A percentile compares a stretch with the other conserved stretches of the same genome.
Conservation (phyloP, 2,329 filamentous ascomycete genomes). For the Colletotrichum chlorophyti region DNA sequence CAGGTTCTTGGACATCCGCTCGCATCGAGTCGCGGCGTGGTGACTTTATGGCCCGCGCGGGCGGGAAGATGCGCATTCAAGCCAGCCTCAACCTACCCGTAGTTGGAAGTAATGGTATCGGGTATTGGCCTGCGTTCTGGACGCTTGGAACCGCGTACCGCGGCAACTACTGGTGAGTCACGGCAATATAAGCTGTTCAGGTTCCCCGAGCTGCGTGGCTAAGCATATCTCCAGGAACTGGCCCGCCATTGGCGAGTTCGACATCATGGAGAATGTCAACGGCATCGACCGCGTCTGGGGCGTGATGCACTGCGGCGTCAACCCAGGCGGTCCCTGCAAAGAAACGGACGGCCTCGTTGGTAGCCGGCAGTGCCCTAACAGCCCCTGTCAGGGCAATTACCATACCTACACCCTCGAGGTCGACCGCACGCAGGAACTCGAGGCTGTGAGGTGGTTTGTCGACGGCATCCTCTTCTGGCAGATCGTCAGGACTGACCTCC, state of each 20-base stretch:
- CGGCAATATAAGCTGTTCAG: too few species aligned
- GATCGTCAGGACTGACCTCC: slow-evolving; percentile 35
- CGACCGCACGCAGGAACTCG: slow-evolving; percentile 38
- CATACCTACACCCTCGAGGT: slow-evolving; percentile 42
- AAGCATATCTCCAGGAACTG: slow-evolving; percentile 37
- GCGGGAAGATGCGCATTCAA: slow-evolving; percentile 46
- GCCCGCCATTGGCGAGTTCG: slow-evolving; percentile 51
- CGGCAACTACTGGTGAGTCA: slow-evolving; percentile 37
- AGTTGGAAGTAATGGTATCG: slow-evolving; percentile 46
- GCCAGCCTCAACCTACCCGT: slow-evolving; percentile 42
- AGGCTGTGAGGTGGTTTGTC: slow-evolving; percentile 44
- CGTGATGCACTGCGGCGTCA: slow-evolving; percentile 50
- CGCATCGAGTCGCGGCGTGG: slow-evolving; percentile 47
- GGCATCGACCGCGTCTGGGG: slow-evolving; percentile 42
- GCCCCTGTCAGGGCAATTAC: slow-evolving; percentile 38
- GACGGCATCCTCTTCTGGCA: slow-evolving; percentile 38
- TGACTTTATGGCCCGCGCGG: slow-evolving; percentile 42
- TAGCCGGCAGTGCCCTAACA: slow-evolving; percentile 18
- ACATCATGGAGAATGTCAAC: slow-evolving; percentile 53
- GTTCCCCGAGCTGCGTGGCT: neutral
- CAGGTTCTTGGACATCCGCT: slow-evolving; percentile 49
- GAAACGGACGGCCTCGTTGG: slow-evolving; percentile 44
- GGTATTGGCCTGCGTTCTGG: slow-evolving; percentile 55
- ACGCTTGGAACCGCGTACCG: slow-evolving; percentile 47
- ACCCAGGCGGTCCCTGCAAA: slow-evolving; percentile 48